These are phyloP conservation scores for Cyclotella atomus DNA, from an alignment of 108 stramenopile species.

Conservation along the genomic window DNA sequence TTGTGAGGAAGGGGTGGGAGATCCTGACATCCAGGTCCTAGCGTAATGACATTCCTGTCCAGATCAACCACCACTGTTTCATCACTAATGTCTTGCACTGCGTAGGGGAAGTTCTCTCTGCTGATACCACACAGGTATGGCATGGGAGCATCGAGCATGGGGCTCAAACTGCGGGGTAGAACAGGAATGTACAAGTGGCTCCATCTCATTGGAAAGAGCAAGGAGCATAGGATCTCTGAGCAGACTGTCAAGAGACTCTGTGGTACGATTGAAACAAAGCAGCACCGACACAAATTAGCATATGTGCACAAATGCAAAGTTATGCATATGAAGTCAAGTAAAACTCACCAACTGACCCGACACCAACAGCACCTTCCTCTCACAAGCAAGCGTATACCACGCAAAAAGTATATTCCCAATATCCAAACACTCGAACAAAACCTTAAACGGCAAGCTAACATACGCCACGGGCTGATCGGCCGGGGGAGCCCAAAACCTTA, in stretches of 20 bases:
- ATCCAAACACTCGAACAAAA: slow-evolving; percentile 90
- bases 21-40: slow-evolving; percentile 54
- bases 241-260: slow-evolving; percentile 77
- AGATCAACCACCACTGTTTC: slow-evolving; percentile 89
- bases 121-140: slow-evolving; percentile 87
- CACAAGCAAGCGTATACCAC: slow-evolving; percentile 82
- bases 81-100: slow-evolving; percentile 65
- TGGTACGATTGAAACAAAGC: too few relatives aligned
- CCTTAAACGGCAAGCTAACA: slow-evolving; percentile 88
- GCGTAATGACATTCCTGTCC: slow-evolving; percentile 71
- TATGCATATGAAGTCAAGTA: too few relatives aligned
- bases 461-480: slow-evolving; percentile 93
- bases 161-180: slow-evolving; percentile 71
- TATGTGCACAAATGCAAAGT: too few relatives aligned
- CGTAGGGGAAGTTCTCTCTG: slow-evolving; percentile 72
- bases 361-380: slow-evolving; percentile 81
- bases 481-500: slow-evolving; percentile 90
- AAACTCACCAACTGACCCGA: too few relatives aligned
- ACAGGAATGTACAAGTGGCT: slow-evolving; percentile 88
- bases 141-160: slow-evolving; percentile 90
- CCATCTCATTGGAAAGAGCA: slow-evolving; percentile 96
- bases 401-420: slow-evolving; percentile 69
- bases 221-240: slow-evolving; percentile 85
- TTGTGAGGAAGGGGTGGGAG: slow-evolving; percentile 71
- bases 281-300: too few relatives aligned